Evolutionary conservation across 768 basidiomycete genomes (phyloP), one percentile per base, ranked within the genome.

Genomic region (Lactarius psammicola): DNA sequence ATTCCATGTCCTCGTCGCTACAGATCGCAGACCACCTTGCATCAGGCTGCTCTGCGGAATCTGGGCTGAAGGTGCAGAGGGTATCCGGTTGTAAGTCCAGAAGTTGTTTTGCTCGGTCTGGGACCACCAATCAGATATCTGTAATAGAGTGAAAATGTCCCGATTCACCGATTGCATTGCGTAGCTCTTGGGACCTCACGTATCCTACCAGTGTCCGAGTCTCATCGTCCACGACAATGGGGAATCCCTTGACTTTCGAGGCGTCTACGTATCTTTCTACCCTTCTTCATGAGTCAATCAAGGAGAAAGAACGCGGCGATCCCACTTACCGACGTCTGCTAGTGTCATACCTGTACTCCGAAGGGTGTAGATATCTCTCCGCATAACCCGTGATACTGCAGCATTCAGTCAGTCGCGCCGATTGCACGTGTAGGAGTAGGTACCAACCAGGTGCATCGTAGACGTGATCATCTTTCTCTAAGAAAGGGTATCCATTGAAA

Each of bases 401-500:
- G 51, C 63, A 38, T 34, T 62, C 63, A 46, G 54, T 30, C 67
- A 54, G 56, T 57, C 42, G 23, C 42, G 62, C 2, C 55, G 54
- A 56, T 67, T 30, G 23, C 28, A 34, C 49, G 54, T 46, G 36
- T 38, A 23, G 23, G 51, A 59, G 55, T 18, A 51, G 44, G 18
- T 36, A 75, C 86, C 61, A 71, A 97, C 96, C 93, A 58, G 93
- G 85, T 54, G 94, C 90, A 73, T 96, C 88, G 72, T 92, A 95
- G 0, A 92, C 88, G 71, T 93, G 89, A 74, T 97, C 94, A 66
- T 97, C 93, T 73, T 95, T 95, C 77, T 98, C 96, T 65, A 99
- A 79, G 81, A 95, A 95, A 0, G 97, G 97, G 78, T 90, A 98
- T 10, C 95, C 96, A 74, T 97, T 98, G 78, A 99, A 96, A 20